Base-by-base conservation (phyloP, 1,284 basidiomycete genomes). In the Puccinia hordei region DNA sequence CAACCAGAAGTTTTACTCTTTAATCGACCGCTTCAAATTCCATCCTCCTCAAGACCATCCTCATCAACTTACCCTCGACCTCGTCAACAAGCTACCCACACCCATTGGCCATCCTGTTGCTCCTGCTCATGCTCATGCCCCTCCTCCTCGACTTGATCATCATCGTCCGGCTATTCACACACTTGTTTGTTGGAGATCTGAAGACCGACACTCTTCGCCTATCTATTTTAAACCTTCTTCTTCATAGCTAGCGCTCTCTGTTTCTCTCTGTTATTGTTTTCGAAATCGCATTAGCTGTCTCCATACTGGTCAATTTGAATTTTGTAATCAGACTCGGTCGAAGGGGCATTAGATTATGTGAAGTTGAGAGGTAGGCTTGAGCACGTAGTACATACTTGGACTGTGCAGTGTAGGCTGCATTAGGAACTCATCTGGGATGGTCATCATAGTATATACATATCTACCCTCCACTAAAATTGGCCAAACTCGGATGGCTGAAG, bases 181-280 rank as follows among this genome's bases (percentile, higher is more conserved):
- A 4, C 44, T 46, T 69, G 44, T 46, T n/a, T 69, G 66, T 49
- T 46, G 41, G 66, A 69, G 66, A 51, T 65, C 61, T 65, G 61
- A 65, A 65, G 22, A 65, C 38, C 35, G 15, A 41, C 61, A 22
- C 9, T 65, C 61, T 0, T 38, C 35, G n/a, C 61, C 61, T 65
- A 65, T 65, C 61, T 65, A 65, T 10, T 65, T 65, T 24, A 65
- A 65, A 38, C 41, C 61, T 65, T 65, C 35, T 33, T 65, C 35
- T 65, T 65, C 35, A 5, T 65, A 51, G 17, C n/a, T n/a, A n/a
- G n/a, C n/a, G n/a, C n/a, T n/a, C n/a, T n/a, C n/a, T n/a, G n/a
- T 41, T 41, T n/a, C 17, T 41, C 33, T 22, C 41, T 9, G 5
- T 65, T 6, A 24, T 41, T 65, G 38, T 65, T 65, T 22, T 41